Base-by-base conservation (phyloP, 2,329 filamentous ascomycete species). In the Ceratocystis huliohia region DNA sequence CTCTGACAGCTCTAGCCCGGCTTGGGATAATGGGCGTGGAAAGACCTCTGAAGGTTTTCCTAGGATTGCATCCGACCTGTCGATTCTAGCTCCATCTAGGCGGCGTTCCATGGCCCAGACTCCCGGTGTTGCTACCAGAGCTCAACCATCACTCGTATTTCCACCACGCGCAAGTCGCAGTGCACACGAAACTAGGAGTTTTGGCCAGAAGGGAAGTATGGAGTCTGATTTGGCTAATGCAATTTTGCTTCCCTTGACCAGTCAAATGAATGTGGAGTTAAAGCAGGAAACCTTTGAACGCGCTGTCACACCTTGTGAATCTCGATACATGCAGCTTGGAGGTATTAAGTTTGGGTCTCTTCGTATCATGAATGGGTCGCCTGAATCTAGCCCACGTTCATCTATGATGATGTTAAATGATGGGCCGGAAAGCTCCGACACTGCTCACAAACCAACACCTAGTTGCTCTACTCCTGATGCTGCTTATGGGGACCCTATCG, bases 281-380 rank as follows among this genome's bases (percentile, higher is more conserved):
- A 63, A 66, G 53, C 28, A 68, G 44, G 61, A 67, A 66, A 71
- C 17, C 65, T 67, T 30, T 63, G 72, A 73, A 25, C 71, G 74
- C 45, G 72, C 72, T 6, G 70, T 72, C 15, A 77, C 76, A 7
- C 75, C 84, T 0, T 80, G 75, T 50, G 83, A 85, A 28, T 73
- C 76, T 33, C 79, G 82, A n/a, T 86, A 86, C 70, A 78, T 78
- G 68, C 82, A 85, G 59, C 79, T 84, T 41, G 84, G 84, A 2
- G 82, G 79, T 10, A 86, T 85, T 71, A 84, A 84, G 71, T 79
- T 85, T 65, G 85, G 85, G 1, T 83, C 83, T 1, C 71, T 87
- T 63, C 80, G 82, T 45, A 86, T 87, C 66, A 85, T 78, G 25
- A 87, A 87, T 72, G 84, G 83, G 15, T 75, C 77, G 2, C 84